phyloP scores from a whole-genome alignment of 305 asterid genomes.

The Plantago rigida region DNA sequence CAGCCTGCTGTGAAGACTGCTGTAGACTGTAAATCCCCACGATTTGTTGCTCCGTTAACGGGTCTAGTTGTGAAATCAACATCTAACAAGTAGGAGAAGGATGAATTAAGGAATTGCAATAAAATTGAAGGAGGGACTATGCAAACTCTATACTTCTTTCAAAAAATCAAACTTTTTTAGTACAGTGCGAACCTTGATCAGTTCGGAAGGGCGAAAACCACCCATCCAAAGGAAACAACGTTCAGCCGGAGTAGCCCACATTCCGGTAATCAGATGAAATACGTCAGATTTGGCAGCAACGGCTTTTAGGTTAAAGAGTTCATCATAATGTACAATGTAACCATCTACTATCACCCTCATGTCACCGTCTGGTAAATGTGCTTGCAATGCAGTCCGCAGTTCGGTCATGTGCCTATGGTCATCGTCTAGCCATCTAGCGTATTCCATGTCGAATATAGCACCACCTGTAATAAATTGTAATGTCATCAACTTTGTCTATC shows the following conservation, averaged over 20 bases:
- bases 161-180: not conserved
- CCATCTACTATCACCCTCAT: slow-evolving; percentile 63
- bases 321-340: slow-evolving; percentile 69
- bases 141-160: too few species aligned
- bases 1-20: slow-evolving; percentile 85
- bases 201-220: slow-evolving; percentile 84
- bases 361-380: slow-evolving; percentile 64
- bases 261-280: slow-evolving; percentile 76
- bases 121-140: not conserved
- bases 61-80: slow-evolving; percentile 66
- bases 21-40: slow-evolving; percentile 79
- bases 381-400: slow-evolving; percentile 66
- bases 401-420: slow-evolving; percentile 75
- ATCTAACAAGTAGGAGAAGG: slow-evolving; percentile 36
- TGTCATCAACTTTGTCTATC: not conserved
- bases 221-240: slow-evolving; percentile 96
- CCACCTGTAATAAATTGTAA: slow-evolving; percentile 42
- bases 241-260: slow-evolving; percentile 85
- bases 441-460: slow-evolving; percentile 84
- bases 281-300: slow-evolving; percentile 73
- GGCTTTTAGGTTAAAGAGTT: slow-evolving; percentile 61
- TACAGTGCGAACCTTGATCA: slow-evolving; percentile 52
- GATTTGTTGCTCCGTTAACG: slow-evolving; percentile 80
- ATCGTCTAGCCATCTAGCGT: slow-evolving; percentile 83
- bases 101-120: not conserved